Evolutionary conservation across 768 basidiomycete species (phyloP), one percentile per base, ranked within the genome.

Genomic region (Tremella mesenterica): DNA sequence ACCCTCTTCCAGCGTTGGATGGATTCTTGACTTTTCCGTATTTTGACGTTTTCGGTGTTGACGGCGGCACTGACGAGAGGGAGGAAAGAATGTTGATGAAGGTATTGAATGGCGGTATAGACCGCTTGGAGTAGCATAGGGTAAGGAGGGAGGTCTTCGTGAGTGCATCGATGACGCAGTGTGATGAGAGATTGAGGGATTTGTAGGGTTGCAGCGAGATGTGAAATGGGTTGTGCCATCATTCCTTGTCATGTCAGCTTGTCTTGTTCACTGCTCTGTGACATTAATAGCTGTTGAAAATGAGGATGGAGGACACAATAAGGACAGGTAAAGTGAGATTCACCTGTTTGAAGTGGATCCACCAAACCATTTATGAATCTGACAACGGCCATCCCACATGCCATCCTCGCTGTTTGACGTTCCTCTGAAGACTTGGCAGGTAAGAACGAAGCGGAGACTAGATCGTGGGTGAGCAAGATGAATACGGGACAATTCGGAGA

Each of bases 301-400:
- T 23, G 28, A 26, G n/a, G 4, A 5, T 23, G 20, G 6, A 7
- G 43, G 10, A 4, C 12, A 21, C 9, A 1, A 36, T 9, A 36
- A 33, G 3, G 48, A 41, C 10, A n/a, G 52, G 16, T 1, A n/a
- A n/a, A n/a, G 44, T 3, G 28, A 20, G 36, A 57, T 58, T 52
- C 26, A 60, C 67, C 88, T 9, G 82, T 79, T 66, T 99, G 95
- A 10, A 95, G 77, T 13, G 92, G 90, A 65, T 99, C 95, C 6
- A 96, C 93, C 31, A 97, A 79, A 1, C 90, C 88, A 63, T 97
- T 99, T 59, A 97, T 87, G 60, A 97, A 81, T 28, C 93, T 78
- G 54, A 92, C 85, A 54, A 95, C 76, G 1, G 89, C 83, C 23
- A 85, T 77, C 8, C 88, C 82, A 71, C 88, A 90, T 55, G 80